Conservation (phyloP, 2,329 filamentous ascomycete species). For the Mycocentrospora acerina region DNA sequence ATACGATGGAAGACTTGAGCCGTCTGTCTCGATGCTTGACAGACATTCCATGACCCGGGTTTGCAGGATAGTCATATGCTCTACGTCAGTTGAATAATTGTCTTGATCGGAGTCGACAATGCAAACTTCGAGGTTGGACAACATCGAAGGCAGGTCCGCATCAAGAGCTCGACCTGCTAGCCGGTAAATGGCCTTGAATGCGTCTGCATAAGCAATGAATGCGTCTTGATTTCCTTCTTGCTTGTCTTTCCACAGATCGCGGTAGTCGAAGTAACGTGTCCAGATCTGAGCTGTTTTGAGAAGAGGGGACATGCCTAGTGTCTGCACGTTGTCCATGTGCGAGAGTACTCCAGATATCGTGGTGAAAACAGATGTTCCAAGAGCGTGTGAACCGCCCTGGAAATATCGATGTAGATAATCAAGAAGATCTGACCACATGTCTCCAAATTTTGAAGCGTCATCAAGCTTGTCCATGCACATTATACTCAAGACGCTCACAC, state of each 20-base stretch:
- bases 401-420: conserved; percentile 62
- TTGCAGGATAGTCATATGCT: conserved; percentile 73
- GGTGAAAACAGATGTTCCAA: conserved; percentile 47
- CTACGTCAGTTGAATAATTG: conserved; percentile 70
- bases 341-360: conserved; percentile 45
- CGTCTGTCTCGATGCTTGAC: conserved; percentile 66
- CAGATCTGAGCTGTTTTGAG: conserved; percentile 38
- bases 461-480: conserved; percentile 75
- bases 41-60: conserved; percentile 67
- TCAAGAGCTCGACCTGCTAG: conserved; percentile 67
- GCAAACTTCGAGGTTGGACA: conserved; percentile 69
- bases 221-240: conserved; percentile 69
- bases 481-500: conserved; percentile 60
- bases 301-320: conserved; percentile 27
- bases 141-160: conserved; percentile 64
- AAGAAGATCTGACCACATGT: conserved; percentile 75
- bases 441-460: conserved; percentile 64
- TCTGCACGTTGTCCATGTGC: conserved; percentile 21
- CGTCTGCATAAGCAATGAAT: conserved; percentile 78
- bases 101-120: conserved; percentile 69
- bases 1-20: conserved; percentile 64
- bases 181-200: conserved; percentile 75
- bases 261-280: conserved; percentile 36
- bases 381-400: conserved; percentile 39
- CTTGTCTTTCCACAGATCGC: conserved; percentile 20